Evolutionary conservation across 75 land plant species (phyloP).

Genomic region (Sequoiadendron giganteum): DNA sequence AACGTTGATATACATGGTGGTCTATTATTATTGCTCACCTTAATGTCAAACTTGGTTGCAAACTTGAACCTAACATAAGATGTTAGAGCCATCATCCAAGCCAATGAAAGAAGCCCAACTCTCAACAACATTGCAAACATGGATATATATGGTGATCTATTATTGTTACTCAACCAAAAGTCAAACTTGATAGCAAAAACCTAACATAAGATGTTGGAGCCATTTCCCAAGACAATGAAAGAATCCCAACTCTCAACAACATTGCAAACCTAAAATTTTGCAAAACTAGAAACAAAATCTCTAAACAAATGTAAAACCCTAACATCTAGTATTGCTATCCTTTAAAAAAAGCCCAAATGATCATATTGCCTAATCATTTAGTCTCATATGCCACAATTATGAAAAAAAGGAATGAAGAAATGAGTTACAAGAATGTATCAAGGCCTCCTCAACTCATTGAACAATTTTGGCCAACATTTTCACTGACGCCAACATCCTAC

Average conservation of each 20-base stretch:
- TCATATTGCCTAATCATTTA: not conserved
- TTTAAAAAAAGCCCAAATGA: not conserved
- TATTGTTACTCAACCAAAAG: too few species aligned
- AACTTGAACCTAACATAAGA: not conserved
- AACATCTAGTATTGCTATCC: not conserved
- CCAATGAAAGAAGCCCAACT: not conserved
- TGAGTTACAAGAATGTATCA: not conserved
- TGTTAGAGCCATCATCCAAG: not conserved
- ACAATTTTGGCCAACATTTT: too few species aligned
- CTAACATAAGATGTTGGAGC: too few species aligned
- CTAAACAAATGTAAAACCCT: not conserved
- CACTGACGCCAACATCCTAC: not conserved
- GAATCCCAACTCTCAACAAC: too few species aligned
- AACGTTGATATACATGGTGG: not conserved
- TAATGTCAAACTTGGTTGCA: not conserved
- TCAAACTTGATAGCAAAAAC: too few species aligned
- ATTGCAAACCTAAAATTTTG: not conserved
- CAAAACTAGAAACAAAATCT: not conserved
- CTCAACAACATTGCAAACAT: too few species aligned
- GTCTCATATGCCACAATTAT: not conserved
- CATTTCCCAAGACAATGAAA: too few species aligned
- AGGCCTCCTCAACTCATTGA: not conserved
- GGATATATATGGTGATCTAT: too few species aligned
- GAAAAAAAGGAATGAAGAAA: not conserved
- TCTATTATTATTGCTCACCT: not conserved